Evolutionary conservation across 805 yeast genomes (phyloP).

Genomic region (Saturnispora zaruensis): DNA sequence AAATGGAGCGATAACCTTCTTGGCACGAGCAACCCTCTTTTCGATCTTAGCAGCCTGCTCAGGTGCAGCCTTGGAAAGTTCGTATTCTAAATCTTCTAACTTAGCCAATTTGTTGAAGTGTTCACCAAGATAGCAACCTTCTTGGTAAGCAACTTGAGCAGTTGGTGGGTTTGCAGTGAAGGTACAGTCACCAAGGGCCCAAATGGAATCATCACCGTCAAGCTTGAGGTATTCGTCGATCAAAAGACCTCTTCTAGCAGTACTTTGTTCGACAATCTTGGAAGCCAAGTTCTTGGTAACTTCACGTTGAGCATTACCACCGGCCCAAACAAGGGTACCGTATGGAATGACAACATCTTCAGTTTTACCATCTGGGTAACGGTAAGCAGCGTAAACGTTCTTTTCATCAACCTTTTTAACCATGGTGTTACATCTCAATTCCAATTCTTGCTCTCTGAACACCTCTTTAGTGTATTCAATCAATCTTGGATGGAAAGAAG

Average conservation of each 20-base stretch:
- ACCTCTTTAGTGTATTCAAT: conserved; percentile 74
- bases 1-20: conserved; percentile 48
- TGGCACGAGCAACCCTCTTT: conserved; percentile 32
- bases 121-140: conserved; percentile 73
- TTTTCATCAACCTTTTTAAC: conserved; percentile 75
- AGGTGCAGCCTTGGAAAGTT: conserved; percentile 32
- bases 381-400: conserved; percentile 60
- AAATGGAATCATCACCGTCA: conserved; percentile 73
- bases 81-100: conserved; percentile 48
- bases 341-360: conserved; percentile 60
- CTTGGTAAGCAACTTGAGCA: conserved; percentile 95
- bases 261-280: conserved; percentile 65
- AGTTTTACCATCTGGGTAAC: conserved; percentile 57
- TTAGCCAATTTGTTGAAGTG: conserved; percentile 59
- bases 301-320: conserved; percentile 88
- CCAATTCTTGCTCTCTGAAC: conserved; percentile 57
- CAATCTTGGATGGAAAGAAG: conserved; percentile 60
- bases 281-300: conserved; percentile 58
- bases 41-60: conserved; percentile 24
- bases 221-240: conserved; percentile 76
- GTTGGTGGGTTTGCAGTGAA: conserved; percentile 89
- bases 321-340: conserved; percentile 95
- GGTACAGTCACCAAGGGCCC: conserved; percentile 92
- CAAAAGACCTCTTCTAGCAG: conserved; percentile 84
- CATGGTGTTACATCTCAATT: conserved; percentile 76